phyloP scores from a whole-genome alignment of 2,329 filamentous ascomycete species.

The Fusarium sp. region DNA sequence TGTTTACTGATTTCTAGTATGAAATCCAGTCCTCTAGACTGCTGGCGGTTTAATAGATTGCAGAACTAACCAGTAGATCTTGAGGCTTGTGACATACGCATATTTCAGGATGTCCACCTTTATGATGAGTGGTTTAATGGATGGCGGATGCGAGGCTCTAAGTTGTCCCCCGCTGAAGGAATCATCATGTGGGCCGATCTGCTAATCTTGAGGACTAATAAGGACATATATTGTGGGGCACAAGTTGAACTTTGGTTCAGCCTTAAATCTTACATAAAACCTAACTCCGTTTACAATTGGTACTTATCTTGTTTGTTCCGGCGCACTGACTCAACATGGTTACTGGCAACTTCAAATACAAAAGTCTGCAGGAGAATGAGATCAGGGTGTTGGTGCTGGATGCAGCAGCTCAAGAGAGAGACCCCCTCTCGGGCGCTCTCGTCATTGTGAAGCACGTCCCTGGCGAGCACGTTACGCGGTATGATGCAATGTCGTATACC shows the following conservation, averaged over 20 bases:
- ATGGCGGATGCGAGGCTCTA: too few relatives aligned
- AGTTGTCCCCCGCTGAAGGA: not conserved
- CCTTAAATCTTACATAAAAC: not conserved
- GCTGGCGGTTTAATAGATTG: rapidly evolving
- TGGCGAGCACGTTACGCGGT: not conserved
- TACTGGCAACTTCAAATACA: not conserved
- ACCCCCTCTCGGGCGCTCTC: not conserved
- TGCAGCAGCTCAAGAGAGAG: not conserved
- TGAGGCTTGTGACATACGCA: not conserved
- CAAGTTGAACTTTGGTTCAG: not conserved
- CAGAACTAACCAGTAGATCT: not conserved
- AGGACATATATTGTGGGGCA: not conserved
- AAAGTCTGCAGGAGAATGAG: not conserved
- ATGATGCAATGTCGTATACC: constrained; percentile 1
- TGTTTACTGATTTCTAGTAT: rapidly evolving
- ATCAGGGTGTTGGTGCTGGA: not conserved
- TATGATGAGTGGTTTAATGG: not conserved
- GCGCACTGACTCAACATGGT: not conserved
- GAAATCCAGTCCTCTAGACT: not conserved
- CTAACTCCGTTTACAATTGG: not conserved
- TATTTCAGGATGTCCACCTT: not conserved
- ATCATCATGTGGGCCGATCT: not conserved
- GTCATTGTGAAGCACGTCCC: not conserved
- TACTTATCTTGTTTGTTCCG: not conserved
- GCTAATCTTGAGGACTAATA: too few relatives aligned